Percentiles rank a stretch among this genome's conserved stretches.
These are phyloP conservation scores for Sclerotinia glacialis DNA, from an alignment of 2,329 filamentous ascomycete species.

Conservation along the genomic window DNA sequence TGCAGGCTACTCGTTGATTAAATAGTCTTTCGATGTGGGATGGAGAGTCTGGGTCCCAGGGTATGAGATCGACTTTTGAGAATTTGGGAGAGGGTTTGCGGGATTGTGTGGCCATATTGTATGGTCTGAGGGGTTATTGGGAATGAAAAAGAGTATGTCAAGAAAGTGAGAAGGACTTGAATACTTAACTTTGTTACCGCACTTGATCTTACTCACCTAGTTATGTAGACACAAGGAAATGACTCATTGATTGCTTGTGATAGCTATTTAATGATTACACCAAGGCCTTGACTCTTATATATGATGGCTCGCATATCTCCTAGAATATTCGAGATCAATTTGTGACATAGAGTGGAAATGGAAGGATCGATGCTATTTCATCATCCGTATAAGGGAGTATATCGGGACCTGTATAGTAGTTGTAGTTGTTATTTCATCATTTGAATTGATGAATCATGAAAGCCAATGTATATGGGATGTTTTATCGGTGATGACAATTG, in stretches of 20 bases:
- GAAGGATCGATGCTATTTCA: neutral
- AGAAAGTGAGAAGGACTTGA: neutral
- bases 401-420: neutral
- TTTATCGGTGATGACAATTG: neutral
- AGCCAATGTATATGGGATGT: neutral
- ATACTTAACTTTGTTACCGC: neutral
- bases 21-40: constrained; percentile 43
- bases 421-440: neutral
- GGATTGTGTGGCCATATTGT: neutral
- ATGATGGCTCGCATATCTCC: neutral
- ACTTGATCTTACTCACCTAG: neutral
- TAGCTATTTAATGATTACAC: neutral
- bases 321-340: neutral
- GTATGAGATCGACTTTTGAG: constrained; percentile 40
- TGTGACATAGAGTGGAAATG: neutral
- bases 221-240: neutral
- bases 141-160: neutral
- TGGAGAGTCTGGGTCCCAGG: constrained; percentile 44
- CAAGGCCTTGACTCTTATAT: neutral
- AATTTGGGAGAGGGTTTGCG: neutral
- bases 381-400: neutral
- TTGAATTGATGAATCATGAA: neutral
- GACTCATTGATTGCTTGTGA: constrained; percentile 1
- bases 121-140: neutral
- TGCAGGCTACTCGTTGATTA: constrained; percentile 46